Conservation (phyloP, 352 stramenopile species). For the Globisporangium radiosum region DNA sequence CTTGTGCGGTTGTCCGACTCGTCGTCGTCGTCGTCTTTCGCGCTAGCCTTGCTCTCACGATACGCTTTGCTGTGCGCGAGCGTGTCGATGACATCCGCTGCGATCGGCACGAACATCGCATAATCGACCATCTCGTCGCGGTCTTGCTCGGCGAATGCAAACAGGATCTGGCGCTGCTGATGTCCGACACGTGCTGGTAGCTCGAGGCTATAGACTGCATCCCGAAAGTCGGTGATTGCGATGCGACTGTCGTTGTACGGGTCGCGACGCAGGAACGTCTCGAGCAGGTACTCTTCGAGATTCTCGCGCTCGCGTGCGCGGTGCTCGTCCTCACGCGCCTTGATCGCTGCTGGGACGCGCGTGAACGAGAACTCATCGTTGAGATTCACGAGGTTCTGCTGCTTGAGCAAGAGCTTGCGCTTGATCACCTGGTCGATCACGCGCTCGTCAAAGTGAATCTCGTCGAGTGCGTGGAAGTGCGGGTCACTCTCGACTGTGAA, state of each 20-base stretch:
- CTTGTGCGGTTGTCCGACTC: constrained; percentile 1
- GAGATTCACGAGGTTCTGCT: constrained; percentile 33
- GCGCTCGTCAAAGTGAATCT: constrained; percentile 44
- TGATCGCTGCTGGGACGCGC: constrained; percentile 36
- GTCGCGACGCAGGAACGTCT: constrained; percentile 53
- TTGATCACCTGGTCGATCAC: constrained; percentile 49
- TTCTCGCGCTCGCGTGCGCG: constrained; percentile 32
- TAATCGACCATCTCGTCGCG: constrained; percentile 62
- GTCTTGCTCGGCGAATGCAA: constrained; percentile 45
- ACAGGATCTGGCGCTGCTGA: constrained; percentile 38
- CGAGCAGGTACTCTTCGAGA: constrained; percentile 50
- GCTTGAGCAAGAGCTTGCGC: constrained; percentile 44
- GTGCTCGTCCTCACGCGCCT: constrained; percentile 24
- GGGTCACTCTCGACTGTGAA: constrained; percentile 62
- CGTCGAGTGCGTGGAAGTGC: constrained; percentile 43
- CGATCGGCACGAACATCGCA: constrained; percentile 31
- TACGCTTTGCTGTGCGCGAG: constrained; percentile 12
- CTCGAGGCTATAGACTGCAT: constrained; percentile 33
- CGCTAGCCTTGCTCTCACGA: constrained; percentile 7
- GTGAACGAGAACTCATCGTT: constrained; percentile 63
- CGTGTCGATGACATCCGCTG: constrained; percentile 44
- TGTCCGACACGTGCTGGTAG: constrained; percentile 15
- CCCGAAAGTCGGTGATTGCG: constrained; percentile 31
- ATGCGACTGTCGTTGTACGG: constrained; percentile 62
- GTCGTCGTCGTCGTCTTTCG: constrained; percentile 3